Evolutionary conservation across 768 basidiomycete species (phyloP), one percentile per base, ranked within the genome.

Genomic region (Lactarius sp.): DNA sequence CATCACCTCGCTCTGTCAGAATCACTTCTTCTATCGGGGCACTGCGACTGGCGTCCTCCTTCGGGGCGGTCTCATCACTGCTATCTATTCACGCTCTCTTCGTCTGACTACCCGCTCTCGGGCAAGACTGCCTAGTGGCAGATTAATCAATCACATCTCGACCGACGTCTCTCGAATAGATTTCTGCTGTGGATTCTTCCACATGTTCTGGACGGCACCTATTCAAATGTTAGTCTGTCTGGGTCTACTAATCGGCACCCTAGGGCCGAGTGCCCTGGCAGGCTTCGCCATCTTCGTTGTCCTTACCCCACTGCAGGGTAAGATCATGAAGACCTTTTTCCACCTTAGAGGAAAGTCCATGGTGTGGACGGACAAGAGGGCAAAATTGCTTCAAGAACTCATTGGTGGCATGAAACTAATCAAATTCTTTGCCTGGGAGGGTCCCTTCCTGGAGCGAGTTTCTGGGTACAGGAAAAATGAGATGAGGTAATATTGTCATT

Each of bases 91-190:
- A 33, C 85, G 88, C 49, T 86, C 88, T 1, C 79, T 97, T 27
- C 81, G 78, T 33, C 80, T 98, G 37, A 88, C 90, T 2, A 83
- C 89, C 18, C 86, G 91, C 47, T 85, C 92, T 6, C 83, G 95
- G 7, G 85, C 86, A 1, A 85, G 83, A 9, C 80, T 95, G 49
- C 85, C 90, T 1, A 97, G 92, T 70, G 95, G 94, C 22, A 89
- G 89, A 71, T 82, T 97, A 12, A 88, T 97, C 66, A 95, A 94
- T 68, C 93, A 96, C 75, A 95, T 98, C 64, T 93, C 91, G 6
- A 92, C 90, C 1, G 93, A 94, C 71, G 85, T 95, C 22, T 93
- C 90, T 34, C 83, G 94, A 22, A 90, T 98, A 71, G 94, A 98
- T 71, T 97, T 94, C 69, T 88, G 87, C 69, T 80, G 83, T 69